A percentile compares a stretch with the other conserved stretches of the same genome.
phyloP scores from a whole-genome alignment of 2,329 filamentous ascomycete genomes.

The Aspergillus pseudotamarii region DNA sequence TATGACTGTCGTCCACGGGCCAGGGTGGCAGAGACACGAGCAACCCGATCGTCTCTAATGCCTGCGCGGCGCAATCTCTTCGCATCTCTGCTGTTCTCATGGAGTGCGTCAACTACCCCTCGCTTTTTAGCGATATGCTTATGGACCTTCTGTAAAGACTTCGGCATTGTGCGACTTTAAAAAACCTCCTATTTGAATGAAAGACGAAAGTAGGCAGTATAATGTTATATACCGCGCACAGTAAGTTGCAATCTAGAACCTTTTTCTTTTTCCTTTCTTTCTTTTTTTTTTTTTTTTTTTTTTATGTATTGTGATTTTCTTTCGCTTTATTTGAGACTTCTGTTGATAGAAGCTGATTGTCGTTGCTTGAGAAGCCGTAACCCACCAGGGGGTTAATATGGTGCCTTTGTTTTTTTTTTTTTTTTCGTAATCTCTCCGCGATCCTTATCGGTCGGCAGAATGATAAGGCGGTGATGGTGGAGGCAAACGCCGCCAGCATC shows the following conservation, averaged over 20 bases:
- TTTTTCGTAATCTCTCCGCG: background rate
- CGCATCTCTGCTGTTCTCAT: constrained; percentile 87
- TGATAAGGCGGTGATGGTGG: constrained; percentile 30
- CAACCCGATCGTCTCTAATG: constrained; percentile 79
- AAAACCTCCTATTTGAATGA: background rate
- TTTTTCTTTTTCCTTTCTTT: constrained; percentile 23
- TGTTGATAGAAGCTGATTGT: too few species aligned
- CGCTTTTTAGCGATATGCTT: constrained; percentile 92
- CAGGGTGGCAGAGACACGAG: constrained; percentile 69
- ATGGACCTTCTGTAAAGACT: constrained; percentile 76
- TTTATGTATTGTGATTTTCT: too few species aligned
- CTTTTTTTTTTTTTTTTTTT: constrained; percentile 26
- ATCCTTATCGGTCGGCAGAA: constrained; percentile 32
- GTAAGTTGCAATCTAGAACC: constrained; percentile 3
- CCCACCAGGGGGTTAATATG: too few species aligned
- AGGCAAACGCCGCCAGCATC: constrained; percentile 10
- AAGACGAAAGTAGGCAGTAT: background rate
- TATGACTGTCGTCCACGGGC: constrained; percentile 75
- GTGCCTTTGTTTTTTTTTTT: constrained; percentile 29
- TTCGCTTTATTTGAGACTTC: too few species aligned
- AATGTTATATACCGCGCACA: background rate
- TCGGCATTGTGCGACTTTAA: constrained; percentile 62
- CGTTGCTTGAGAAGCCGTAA: too few species aligned
- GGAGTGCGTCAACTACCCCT: constrained; percentile 71
- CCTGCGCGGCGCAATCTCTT: constrained; percentile 77